Conservation (phyloP, 768 basidiomycete genomes). For the Auricularia cornea region DNA sequence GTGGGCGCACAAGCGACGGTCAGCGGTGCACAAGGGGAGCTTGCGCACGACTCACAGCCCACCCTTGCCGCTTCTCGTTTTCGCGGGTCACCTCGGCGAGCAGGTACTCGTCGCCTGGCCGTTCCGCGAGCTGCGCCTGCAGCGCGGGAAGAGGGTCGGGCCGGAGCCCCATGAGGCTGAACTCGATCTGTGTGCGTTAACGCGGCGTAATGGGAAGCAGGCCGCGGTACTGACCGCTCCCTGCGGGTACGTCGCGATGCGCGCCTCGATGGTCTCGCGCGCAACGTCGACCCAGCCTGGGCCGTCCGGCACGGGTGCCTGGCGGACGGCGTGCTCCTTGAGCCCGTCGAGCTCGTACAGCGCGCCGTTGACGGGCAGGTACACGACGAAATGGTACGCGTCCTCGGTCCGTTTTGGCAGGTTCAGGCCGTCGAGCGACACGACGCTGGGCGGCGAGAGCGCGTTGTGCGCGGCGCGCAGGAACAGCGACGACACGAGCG, state of each 20-base stretch:
- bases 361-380: slow-evolving; percentile 73
- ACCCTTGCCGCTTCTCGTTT: slow-evolving; percentile 65
- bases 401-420: slow-evolving; percentile 62
- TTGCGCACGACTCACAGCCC: slow-evolving; percentile 56
- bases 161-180: slow-evolving; percentile 82
- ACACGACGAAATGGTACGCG: slow-evolving; percentile 96
- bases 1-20: too few relatives aligned
- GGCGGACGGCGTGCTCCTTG: slow-evolving; percentile 67
- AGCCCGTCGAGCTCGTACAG: slow-evolving; percentile 94
- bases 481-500: slow-evolving; percentile 74
- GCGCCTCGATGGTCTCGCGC: slow-evolving; percentile 73
- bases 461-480: slow-evolving; percentile 83
- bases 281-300: slow-evolving; percentile 83
- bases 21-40: too few relatives aligned
- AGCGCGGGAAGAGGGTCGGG: slow-evolving; percentile 71
- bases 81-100: slow-evolving; percentile 54
- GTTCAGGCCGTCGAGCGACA: slow-evolving; percentile 78
- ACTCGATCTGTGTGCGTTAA: slow-evolving; percentile 91
- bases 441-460: slow-evolving; percentile 81
- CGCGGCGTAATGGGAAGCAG: neutral
- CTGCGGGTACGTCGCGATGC: slow-evolving; percentile 85
- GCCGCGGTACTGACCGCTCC: slow-evolving; percentile 58
- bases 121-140: slow-evolving; percentile 45
- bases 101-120: slow-evolving; percentile 41
- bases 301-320: slow-evolving; percentile 58